A percentile compares a stretch with the other conserved stretches of the same genome.
These are phyloP conservation scores for Podaxis sp. DNA, from an alignment of 768 basidiomycete genomes.

Conservation along the genomic window DNA sequence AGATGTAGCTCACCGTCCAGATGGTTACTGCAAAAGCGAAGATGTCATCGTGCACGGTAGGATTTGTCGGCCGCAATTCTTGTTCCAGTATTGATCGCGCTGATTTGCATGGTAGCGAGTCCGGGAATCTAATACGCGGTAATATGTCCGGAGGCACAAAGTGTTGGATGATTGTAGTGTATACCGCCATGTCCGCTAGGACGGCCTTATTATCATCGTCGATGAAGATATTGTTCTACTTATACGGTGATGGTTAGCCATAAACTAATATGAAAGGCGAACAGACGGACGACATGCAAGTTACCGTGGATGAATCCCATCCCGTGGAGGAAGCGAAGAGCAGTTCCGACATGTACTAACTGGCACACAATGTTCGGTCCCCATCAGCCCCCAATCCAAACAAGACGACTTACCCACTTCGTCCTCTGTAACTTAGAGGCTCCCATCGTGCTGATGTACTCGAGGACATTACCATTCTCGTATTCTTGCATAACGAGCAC, in stretches of 20 bases:
- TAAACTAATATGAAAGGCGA: neutral
- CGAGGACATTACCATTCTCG: slow-evolving; percentile 5
- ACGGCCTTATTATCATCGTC: neutral
- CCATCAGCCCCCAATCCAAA: too few species aligned
- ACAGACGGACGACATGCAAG: neutral
- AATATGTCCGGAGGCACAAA: neutral
- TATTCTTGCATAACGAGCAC: slow-evolving; percentile 9
- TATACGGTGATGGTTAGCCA: neutral
- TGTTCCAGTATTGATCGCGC: neutral
- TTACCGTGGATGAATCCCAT: slow-evolving; percentile 2
- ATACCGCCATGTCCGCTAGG: neutral
- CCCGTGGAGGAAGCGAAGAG: neutral
- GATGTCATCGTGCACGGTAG: neutral
- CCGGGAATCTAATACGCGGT: neutral
- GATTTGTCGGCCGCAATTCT: neutral
- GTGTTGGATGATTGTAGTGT: neutral
- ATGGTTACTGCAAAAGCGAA: slow-evolving; percentile 7
- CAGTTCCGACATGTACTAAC: neutral
- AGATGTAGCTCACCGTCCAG: neutral
- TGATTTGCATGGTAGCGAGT: slow-evolving; percentile 1
- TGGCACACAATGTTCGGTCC: neutral
- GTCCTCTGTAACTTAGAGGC: neutral
- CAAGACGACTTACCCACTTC: neutral
- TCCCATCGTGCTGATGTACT: neutral
- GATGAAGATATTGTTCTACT: slow-evolving; percentile 5